These are phyloP conservation scores for Exophiala dermatitidis DNA, from an alignment of 2,329 filamentous ascomycete genomes.

Conservation along the genomic window DNA sequence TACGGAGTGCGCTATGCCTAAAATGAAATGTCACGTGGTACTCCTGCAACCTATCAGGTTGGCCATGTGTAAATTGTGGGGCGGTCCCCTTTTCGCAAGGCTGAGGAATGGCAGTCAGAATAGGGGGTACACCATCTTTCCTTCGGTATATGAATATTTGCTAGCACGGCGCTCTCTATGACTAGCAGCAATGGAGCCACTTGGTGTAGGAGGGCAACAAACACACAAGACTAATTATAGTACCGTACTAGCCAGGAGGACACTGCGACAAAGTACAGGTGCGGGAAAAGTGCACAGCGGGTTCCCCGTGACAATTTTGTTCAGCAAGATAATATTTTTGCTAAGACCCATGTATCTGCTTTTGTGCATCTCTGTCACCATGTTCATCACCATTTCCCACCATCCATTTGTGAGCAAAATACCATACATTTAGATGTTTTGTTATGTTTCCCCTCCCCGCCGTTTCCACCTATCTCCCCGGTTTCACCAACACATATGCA, in stretches of 20 bases:
- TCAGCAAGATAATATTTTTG: not conserved
- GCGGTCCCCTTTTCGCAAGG: too few species aligned
- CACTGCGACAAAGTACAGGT: not conserved
- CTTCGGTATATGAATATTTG: too few species aligned
- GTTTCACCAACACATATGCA: slow-evolving; percentile 15
- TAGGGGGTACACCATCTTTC: too few species aligned
- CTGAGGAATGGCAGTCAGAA: too few species aligned
- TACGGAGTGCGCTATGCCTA: too few species aligned
- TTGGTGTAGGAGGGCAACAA: too few species aligned
- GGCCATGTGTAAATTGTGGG: too few species aligned
- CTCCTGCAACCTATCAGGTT: too few species aligned
- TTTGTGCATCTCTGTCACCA: not conserved
- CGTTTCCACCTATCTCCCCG: not conserved
- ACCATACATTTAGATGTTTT: not conserved
- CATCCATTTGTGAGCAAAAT: not conserved
- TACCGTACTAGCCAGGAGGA: not conserved
- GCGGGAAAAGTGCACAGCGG: not conserved
- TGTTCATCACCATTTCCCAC: not conserved
- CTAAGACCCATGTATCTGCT: not conserved
- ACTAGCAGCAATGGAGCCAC: too few species aligned
- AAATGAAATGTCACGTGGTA: too few species aligned
- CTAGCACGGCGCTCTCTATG: too few species aligned
- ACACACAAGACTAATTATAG: not conserved
- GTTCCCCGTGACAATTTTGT: not conserved
- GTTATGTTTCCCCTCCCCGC: not conserved